Evolutionary conservation across 1,139 yeast species (phyloP).

Genomic region (Candida mesenterica): DNA sequence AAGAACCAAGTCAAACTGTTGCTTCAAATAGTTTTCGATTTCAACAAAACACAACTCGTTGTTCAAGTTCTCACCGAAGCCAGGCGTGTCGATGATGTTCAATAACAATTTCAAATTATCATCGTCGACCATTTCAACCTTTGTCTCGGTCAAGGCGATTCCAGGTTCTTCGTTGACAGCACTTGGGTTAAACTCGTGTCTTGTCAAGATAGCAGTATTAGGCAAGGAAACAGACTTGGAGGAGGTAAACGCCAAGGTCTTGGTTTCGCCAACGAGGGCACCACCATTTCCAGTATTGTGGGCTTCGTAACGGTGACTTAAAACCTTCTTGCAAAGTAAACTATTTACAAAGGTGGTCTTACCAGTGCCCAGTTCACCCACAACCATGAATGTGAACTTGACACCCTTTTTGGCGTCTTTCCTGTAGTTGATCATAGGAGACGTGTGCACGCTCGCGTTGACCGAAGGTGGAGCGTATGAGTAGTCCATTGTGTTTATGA

Average conservation of each 20-base stretch:
- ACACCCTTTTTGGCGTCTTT: conserved; percentile 84
- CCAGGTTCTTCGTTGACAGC: conserved; percentile 55
- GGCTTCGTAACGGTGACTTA: conserved; percentile 55
- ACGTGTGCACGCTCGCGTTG: conserved; percentile 30
- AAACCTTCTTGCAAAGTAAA: conserved; percentile 58
- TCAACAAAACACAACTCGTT: conserved; percentile 63
- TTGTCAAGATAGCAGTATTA: conserved; percentile 43
- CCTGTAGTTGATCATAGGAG: conserved; percentile 51
- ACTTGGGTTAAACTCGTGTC: conserved; percentile 42
- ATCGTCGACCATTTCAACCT: conserved; percentile 67
- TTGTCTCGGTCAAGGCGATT: conserved; percentile 66
- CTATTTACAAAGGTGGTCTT: conserved; percentile 39
- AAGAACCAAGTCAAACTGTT: conserved; percentile 88
- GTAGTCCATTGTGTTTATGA: conserved; percentile 20
- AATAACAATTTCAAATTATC: conserved; percentile 70
- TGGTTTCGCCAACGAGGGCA: conserved; percentile 34
- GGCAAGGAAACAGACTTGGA: conserved; percentile 52
- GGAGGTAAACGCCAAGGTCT: conserved; percentile 48
- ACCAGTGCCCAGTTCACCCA: conserved; percentile 30
- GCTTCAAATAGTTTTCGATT: conserved; percentile 74
- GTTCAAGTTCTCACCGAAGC: conserved; percentile 71
- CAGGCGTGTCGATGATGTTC: conserved; percentile 73
- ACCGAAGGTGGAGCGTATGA: conserved; percentile 38
- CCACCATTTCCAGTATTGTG: conserved; percentile 14
- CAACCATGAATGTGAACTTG: conserved; percentile 51